Evolutionary conservation across 441 rosid genomes (phyloP), one percentile per base, ranked within the genome.

Genomic region (Jatropha podagrica): DNA sequence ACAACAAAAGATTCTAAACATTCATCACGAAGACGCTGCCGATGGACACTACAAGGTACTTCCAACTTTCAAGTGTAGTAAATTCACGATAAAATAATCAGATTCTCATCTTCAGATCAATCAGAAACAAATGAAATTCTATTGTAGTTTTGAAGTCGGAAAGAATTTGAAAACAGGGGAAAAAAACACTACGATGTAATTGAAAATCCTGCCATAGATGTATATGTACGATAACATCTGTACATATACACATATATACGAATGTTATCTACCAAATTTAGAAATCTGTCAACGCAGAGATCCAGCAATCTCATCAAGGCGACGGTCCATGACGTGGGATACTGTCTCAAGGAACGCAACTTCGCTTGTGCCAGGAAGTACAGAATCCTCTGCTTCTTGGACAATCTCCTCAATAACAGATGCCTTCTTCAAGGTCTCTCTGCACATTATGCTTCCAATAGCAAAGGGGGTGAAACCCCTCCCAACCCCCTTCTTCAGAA

Each of bases 401-500:
- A 89, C 81, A 46, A 87, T 85, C 81, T 85, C 86, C 74, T 85
- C 88, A 32, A 89, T 83, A 37, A 80, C 54, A 54, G 89, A 83
- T 70, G 79, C 82, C 66, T 69, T 71, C 26, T 78, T 86, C 80
- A 87, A 81, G 56, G 81, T 87, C 81, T 85, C 87, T 76, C 92
- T 77, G 81, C 90, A 88, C 97, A 93, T 91, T 65, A 90, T 86
- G 76, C 81, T 88, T 58, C 94, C 97, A 62, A 91, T 93, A 61
- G 78, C 81, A 68, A 82, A 91, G 9, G 97, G 91, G 15, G 89
- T 91, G 38, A 93, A 77, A 66, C 91, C 92, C 81, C 83, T 86
- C 66, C 85, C 86, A 10, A 83, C 97, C 62, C 95, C 97, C 80
- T 93, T 93, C 84, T 91, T 91, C 74, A 93, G 69, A 32, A 93